Evolutionary conservation across 2,329 filamentous ascomycete genomes (phyloP).

Genomic region (Botrytis deweyae): DNA sequence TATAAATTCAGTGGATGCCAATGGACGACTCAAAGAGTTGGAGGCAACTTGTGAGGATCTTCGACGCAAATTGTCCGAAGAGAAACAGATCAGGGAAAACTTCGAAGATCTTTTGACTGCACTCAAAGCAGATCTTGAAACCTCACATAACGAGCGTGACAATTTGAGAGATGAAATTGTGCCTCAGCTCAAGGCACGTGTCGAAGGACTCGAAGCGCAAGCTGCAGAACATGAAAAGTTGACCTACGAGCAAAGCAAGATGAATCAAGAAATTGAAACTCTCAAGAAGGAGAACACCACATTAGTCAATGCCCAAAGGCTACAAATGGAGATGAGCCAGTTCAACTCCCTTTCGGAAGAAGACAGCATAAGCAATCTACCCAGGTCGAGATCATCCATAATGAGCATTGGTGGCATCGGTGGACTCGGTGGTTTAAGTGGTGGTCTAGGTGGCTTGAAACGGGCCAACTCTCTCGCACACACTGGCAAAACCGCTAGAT

Average conservation of each 20-base stretch:
- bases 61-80: conserved; percentile 76
- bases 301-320: conserved; percentile 45
- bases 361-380: conserved; percentile 36
- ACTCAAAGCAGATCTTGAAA: conserved; percentile 78
- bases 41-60: conserved; percentile 80
- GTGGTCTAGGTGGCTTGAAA: conserved; percentile 47
- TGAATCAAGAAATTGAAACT: conserved; percentile 80
- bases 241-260: conserved; percentile 75
- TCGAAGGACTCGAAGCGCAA: conserved; percentile 76
- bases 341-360: conserved; percentile 64
- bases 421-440: background rate
- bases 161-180: conserved; percentile 87
- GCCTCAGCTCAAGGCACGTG: conserved; percentile 70
- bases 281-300: conserved; percentile 67
- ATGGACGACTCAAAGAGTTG: conserved; percentile 69
- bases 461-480: conserved; percentile 66
- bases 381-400: conserved; percentile 24
- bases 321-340: conserved; percentile 49
- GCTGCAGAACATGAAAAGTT: conserved; percentile 70
- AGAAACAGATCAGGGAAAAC: conserved; percentile 84
- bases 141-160: conserved; percentile 83
- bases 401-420: conserved; percentile 6
- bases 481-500: conserved; percentile 27
- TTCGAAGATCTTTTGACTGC: conserved; percentile 89
- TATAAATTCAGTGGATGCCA: conserved; percentile 56